These are phyloP conservation scores for Angomonas deanei DNA, from an alignment of 208 protist species.

Conservation along the genomic window DNA sequence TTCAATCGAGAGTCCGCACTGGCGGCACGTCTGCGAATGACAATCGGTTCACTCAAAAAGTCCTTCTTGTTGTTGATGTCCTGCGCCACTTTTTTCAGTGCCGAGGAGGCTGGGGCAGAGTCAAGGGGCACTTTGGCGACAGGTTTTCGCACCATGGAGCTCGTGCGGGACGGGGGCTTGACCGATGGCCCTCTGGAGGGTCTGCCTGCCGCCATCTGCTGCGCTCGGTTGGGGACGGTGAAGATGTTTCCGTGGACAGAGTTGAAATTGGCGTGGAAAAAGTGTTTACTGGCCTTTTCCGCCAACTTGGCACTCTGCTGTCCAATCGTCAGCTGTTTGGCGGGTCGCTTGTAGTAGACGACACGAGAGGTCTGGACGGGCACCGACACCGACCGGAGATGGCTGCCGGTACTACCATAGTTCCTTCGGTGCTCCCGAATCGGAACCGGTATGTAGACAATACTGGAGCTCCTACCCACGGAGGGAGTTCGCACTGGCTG, in stretches of 20 bases:
- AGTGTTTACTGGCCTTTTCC: conserved; percentile 61
- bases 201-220: conserved; percentile 36
- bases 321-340: conserved; percentile 40
- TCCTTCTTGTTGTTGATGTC: neutral
- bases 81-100: conserved; percentile 32
- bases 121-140: conserved; percentile 12
- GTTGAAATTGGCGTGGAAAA: conserved; percentile 77
- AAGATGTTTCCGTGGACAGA: conserved; percentile 71
- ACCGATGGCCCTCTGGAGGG: conserved; percentile 10
- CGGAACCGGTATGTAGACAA: conserved; percentile 1
- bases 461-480: conserved; percentile 3
- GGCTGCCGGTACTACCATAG: conserved; percentile 27
- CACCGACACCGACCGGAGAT: conserved; percentile 45
- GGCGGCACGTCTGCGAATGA: conserved; percentile 29
- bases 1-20: conserved; percentile 35
- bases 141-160: conserved; percentile 11
- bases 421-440: conserved; percentile 2
- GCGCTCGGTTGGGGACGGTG: conserved; percentile 49
- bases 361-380: conserved; percentile 41
- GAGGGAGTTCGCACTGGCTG: conserved; percentile 22
- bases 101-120: conserved; percentile 20
- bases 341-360: conserved; percentile 25
- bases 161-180: conserved; percentile 12
- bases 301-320: conserved; percentile 58
- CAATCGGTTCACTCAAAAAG: conserved; percentile 25